Evolutionary conservation across 306 rosid species (phyloP).

Genomic region (Ormosia semicastrata): DNA sequence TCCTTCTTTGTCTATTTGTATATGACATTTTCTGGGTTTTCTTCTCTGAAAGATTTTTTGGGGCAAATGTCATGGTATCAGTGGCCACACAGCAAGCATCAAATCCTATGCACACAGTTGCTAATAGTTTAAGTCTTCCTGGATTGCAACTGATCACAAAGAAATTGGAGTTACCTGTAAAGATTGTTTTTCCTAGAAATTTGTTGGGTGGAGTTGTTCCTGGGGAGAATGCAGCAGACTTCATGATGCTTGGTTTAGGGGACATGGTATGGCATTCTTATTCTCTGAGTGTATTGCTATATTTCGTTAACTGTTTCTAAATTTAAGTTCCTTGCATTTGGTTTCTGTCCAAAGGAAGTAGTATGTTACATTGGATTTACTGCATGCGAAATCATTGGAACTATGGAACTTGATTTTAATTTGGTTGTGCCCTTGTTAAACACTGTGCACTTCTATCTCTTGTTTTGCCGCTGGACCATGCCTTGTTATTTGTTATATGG

Average conservation of each 20-base stretch:
- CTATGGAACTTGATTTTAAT: constrained; percentile 2
- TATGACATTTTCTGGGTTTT: constrained; percentile 98
- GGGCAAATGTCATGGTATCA: constrained; percentile 99
- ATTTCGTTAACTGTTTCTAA: neutral
- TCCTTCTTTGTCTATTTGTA: constrained; percentile 80
- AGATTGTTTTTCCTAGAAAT: constrained; percentile 94
- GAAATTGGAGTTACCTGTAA: constrained; percentile 96
- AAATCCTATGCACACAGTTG: constrained; percentile 95
- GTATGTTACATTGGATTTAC: neutral
- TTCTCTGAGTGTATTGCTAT: neutral
- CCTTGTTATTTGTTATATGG: constrained; percentile 6
- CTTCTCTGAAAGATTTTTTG: constrained; percentile 96
- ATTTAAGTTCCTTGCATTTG: neutral
- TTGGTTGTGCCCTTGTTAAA: neutral
- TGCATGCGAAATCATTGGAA: neutral
- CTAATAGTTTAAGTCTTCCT: constrained; percentile 94
- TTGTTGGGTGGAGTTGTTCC: constrained; percentile 80
- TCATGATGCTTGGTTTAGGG: constrained; percentile 99
- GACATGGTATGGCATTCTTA: constrained; percentile 73
- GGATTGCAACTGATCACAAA: constrained; percentile 89
- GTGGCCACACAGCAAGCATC: constrained; percentile 96
- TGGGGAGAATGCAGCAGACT: constrained; percentile 70
- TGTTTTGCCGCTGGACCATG: constrained; percentile 1
- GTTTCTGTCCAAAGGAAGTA: constrained; percentile 12
- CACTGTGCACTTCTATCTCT: neutral